Evolutionary conservation across 1,284 basidiomycete species (phyloP), one percentile per base, ranked within the genome.

Genomic region (Afroboletus lepidellus): DNA sequence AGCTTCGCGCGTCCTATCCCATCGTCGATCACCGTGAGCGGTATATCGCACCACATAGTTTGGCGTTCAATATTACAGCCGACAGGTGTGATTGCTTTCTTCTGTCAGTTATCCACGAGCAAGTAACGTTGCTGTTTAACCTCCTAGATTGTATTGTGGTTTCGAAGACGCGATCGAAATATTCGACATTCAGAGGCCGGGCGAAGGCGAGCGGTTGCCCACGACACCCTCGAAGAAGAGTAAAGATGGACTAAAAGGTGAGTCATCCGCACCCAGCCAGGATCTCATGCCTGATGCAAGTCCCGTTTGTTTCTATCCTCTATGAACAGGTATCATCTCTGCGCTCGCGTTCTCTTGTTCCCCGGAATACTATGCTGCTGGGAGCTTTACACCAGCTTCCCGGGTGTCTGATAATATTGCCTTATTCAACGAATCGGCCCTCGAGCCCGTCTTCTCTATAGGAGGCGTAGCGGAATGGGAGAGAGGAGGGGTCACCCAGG

Each of bases 21-120:
- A 95, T 97, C 36, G 79, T 97, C 16, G 93, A 97, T 67, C 94
- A 98, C 60, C 77, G 87, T 16, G 94, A 97, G 69, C 81, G 93
- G 30, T 84, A 92, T 54, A 75, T 96, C 43, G 91, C 92, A 0
- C 92, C 94, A 0, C 87, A 93, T 54, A 82, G 83, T 60, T 73
- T 97, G 53, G 77, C 86, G 0, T 96, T 96, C 71, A 90, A 91
- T 59, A 65, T 77, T 0, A 71, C 79, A 12, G 83, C 81, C 0
- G 75, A 84, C 39, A 86, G 79, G 93, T 94, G 78, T 62, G 33
- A 13, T 18, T 13, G 0, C 5, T 29, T 42, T 33, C 11, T 27
- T n/a, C n/a, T n/a, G n/a, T n/a, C n/a, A n/a, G n/a, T n/a, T n/a
- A n/a, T n/a, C n/a, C n/a, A n/a, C n/a, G n/a, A n/a, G n/a, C n/a